These are phyloP conservation scores for Backusella macrospora DNA, from an alignment of 192 early-diverging fungal species.

Conservation along the genomic window DNA sequence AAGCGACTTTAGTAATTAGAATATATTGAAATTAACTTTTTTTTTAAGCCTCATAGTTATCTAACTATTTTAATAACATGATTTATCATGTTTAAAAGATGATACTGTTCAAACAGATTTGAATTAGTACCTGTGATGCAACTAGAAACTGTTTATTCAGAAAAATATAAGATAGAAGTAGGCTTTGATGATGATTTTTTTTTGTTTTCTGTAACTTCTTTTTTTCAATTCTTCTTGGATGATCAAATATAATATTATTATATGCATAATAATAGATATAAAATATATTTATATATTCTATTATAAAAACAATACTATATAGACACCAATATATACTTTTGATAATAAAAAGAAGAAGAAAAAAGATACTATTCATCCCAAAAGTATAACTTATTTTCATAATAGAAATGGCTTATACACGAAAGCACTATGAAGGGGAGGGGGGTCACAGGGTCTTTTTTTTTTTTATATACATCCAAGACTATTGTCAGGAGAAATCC, in stretches of 20 bases:
- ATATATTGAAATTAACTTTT: neutral
- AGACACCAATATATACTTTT: too few species aligned
- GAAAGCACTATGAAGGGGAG: neutral
- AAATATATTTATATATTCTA: neutral
- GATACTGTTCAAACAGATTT: neutral
- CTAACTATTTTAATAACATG: neutral
- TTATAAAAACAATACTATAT: neutral
- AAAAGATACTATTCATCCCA: neutral
- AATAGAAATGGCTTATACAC: neutral
- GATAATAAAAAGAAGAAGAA: neutral
- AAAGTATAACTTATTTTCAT: neutral
- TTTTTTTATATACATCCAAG: too few species aligned
- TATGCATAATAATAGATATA: neutral
- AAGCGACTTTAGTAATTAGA: neutral
- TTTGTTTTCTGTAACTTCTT: neutral
- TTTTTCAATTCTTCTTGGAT: neutral
- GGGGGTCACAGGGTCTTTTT: neutral
- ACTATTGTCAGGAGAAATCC: neutral
- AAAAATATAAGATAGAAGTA: slow-evolving; percentile 1
- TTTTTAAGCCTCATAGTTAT: neutral
- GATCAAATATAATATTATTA: neutral
- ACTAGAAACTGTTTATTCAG: neutral
- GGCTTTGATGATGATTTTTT: too few species aligned
- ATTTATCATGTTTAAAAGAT: neutral
- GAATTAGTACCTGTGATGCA: neutral